Evolutionary conservation across 163 green algal species (phyloP).

Genomic region (Coccomyxa subellipsoidea): DNA sequence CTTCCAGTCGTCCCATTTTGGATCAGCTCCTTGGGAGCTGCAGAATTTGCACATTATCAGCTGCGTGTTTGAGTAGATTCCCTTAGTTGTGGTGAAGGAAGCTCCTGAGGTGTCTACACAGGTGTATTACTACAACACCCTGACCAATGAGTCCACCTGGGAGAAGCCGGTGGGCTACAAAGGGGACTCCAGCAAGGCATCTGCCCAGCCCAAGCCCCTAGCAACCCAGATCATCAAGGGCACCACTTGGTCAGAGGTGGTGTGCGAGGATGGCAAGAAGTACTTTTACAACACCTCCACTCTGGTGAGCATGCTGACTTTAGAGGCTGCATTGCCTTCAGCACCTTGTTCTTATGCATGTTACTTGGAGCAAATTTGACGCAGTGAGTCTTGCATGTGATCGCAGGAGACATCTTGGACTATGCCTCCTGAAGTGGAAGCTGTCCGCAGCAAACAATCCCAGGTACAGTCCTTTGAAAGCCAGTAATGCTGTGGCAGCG

Average conservation of each 20-base stretch:
- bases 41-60: too few relatives aligned
- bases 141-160: constrained; percentile 70
- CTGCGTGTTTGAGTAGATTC: too few relatives aligned
- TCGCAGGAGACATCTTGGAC: constrained; percentile 55
- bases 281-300: constrained; percentile 76
- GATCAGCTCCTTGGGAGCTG: too few relatives aligned
- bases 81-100: too few relatives aligned
- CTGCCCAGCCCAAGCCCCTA: constrained; percentile 37
- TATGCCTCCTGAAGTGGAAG: constrained; percentile 43
- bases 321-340: too few relatives aligned
- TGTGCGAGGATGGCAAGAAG: constrained; percentile 66
- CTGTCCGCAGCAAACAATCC: not conserved
- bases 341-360: too few relatives aligned
- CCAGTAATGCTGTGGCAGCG: not conserved
- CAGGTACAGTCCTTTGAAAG: not conserved
- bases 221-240: constrained; percentile 41
- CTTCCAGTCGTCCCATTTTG: too few relatives aligned
- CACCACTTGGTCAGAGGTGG: constrained; percentile 79
- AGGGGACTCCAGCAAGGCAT: constrained; percentile 34
- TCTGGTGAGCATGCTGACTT: constrained; percentile 34
- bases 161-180: constrained; percentile 59
- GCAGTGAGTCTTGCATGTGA: not conserved
- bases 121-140: constrained; percentile 83
- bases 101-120: too few relatives aligned
- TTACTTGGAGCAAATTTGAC: too few relatives aligned